Evolutionary conservation across 1,284 basidiomycete genomes (phyloP).

Genomic region (Agaricales sp.): DNA sequence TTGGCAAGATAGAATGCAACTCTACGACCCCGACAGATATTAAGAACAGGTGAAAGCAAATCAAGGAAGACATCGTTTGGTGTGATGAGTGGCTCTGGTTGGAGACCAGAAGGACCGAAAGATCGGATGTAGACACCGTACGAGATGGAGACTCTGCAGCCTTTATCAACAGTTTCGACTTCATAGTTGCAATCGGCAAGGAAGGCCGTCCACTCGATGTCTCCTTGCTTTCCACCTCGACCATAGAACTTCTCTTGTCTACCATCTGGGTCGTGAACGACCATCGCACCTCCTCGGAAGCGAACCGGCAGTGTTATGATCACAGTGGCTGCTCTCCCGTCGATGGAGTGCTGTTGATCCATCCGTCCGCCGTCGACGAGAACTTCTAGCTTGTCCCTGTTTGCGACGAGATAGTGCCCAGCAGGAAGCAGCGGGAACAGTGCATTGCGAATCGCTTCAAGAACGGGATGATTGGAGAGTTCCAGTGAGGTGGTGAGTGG

Average conservation of each 20-base stretch:
- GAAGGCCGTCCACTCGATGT: conserved; percentile 70
- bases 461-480: conserved; percentile 67
- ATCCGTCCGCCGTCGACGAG: conserved; percentile 50
- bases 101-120: conserved; percentile 45
- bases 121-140: conserved; percentile 62
- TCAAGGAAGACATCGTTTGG: conserved; percentile 69
- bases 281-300: conserved; percentile 55
- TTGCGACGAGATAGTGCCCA: conserved; percentile 58
- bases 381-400: conserved; percentile 62
- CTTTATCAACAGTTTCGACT: conserved; percentile 58
- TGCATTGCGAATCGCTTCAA: conserved; percentile 59
- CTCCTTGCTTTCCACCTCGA: conserved; percentile 48
- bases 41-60: conserved; percentile 56
- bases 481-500: conserved; percentile 68
- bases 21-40: conserved; percentile 54
- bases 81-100: conserved; percentile 50
- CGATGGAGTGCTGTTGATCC: conserved; percentile 42
- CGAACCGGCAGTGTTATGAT: conserved; percentile 64
- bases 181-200: conserved; percentile 64
- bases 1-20: conserved; percentile 63
- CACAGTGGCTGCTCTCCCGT: conserved; percentile 62
- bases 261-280: conserved; percentile 46
- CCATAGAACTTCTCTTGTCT: conserved; percentile 53
- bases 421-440: conserved; percentile 58
- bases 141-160: conserved; percentile 56